Evolutionary conservation across 805 yeast species (phyloP), one percentile per base, ranked within the genome.

Genomic region (Candida dendrica): DNA sequence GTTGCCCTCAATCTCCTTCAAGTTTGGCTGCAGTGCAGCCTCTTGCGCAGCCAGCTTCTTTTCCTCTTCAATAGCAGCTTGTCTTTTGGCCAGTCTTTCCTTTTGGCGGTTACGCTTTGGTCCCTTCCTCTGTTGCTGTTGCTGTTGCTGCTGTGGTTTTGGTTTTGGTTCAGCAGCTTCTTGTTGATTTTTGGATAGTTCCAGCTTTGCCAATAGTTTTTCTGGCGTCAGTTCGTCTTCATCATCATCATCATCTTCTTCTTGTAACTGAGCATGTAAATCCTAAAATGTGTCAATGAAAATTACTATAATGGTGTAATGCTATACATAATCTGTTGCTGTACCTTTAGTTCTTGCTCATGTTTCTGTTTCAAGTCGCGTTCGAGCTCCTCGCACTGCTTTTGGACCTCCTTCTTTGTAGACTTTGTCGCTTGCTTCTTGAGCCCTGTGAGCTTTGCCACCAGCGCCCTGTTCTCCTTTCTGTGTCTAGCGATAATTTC

Each of bases 351-450:
- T 56, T 88, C 95, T 9, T 52, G 34, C 29, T 64, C 64, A 36
- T 88, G 96, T 41, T 64, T 71, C 18, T 43, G 52, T 43, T 74
- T 74, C 52, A 87, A 56, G 10, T 70, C 75, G 2, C 62, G 62
- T 52, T 84, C 87, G 65, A 87, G 50, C 36, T 71, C 75, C 33
- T 68, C 68, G 50, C 90, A 81, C 52, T 76, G 75, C 41, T 68
- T 68, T 48, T 70, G 60, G 9, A 87, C 81, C 46, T 77, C 78
- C 59, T 83, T 84, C 51, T 84, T 75, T 39, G 81, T 84, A 38
- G 88, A 81, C 56, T 87, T 85, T 15, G 87, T 78, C 2, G 91
- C 90, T 60, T 82, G 91, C 53, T 86, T 86, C 64, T 83, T 86
- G 71, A 89, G 62, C 2, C 84, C 82, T 3, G 95, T 87, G 26